Percentiles rank a stretch among this genome's conserved stretches.
Conservation (phyloP, 768 basidiomycete species). For the Amanita jacksonii region DNA sequence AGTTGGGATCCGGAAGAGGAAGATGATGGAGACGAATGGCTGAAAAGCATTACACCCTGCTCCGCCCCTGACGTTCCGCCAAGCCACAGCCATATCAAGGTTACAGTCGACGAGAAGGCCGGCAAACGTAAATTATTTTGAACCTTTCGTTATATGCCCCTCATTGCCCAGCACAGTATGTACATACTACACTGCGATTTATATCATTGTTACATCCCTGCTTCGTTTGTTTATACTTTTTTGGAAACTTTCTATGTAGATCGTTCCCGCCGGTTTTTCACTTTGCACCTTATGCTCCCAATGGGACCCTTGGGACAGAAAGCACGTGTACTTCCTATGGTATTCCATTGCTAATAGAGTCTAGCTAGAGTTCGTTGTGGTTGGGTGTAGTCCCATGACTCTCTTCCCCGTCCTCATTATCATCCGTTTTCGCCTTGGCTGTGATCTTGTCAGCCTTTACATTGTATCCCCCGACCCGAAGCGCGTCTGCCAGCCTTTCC, state of each 20-base stretch:
- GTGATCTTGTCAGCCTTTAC: slow-evolving; percentile 24
- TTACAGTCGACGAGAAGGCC: slow-evolving; percentile 59
- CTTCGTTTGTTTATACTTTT: slow-evolving; percentile 13
- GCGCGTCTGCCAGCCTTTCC: slow-evolving; percentile 36
- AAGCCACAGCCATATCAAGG: slow-evolving; percentile 65
- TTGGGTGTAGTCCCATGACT: not conserved
- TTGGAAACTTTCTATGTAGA: slow-evolving; percentile 8
- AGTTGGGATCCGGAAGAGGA: slow-evolving; percentile 56
- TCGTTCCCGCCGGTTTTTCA: slow-evolving; percentile 7
- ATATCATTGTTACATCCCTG: slow-evolving; percentile 4
- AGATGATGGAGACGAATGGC: slow-evolving; percentile 84
- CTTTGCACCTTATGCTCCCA: not conserved
- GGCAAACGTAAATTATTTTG: slow-evolving; percentile 71
- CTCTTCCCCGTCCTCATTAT: slow-evolving; percentile 6
- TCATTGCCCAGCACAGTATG: not conserved
- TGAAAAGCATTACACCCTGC: slow-evolving; percentile 65
- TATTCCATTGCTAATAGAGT: not conserved
- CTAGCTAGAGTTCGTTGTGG: slow-evolving; percentile 12
- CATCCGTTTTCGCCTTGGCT: not conserved
- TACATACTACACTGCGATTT: slow-evolving; percentile 2
- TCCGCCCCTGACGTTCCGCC: slow-evolving; percentile 35
- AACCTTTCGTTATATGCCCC: slow-evolving; percentile 1
- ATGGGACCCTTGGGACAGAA: slow-evolving; percentile 2
- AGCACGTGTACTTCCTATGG: slow-evolving; percentile 8
- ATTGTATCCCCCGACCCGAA: slow-evolving; percentile 47